Conservation (phyloP, 179 eudicot genomes). For the Heliamphora pulchella region DNA sequence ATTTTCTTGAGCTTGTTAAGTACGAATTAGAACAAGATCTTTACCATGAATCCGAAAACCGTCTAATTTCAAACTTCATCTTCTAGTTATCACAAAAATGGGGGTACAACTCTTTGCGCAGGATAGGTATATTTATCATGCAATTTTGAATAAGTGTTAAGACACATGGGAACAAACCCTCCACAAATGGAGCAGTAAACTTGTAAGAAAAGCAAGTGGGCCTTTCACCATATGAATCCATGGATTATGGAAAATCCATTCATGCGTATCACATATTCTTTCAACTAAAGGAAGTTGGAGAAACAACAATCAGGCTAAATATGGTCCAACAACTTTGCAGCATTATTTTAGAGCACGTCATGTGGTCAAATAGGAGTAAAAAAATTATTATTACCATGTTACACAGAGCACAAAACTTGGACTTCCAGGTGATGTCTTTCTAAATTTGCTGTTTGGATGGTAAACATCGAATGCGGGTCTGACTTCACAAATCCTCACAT, state of each 20-base stretch:
- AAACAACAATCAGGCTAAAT: not conserved
- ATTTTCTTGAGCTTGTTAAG: not conserved
- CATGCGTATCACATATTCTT: not conserved
- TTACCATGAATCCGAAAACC: not conserved
- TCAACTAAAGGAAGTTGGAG: not conserved
- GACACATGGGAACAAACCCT: not conserved
- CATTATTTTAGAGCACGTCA: not conserved
- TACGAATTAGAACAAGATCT: not conserved
- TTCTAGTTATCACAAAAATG: not conserved
- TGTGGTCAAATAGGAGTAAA: not conserved
- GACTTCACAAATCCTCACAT: slow-evolving; percentile 39
- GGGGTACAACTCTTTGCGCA: not conserved
- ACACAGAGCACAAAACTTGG: slow-evolving; percentile 57
- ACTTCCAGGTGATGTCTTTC: slow-evolving; percentile 75
- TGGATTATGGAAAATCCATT: not conserved
- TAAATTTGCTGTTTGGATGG: slow-evolving; percentile 77
- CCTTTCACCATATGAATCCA: not conserved
- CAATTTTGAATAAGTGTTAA: no score
- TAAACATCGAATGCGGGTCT: slow-evolving; percentile 65
- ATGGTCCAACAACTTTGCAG: not conserved
- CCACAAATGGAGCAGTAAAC: not conserved
- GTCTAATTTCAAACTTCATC: not conserved
- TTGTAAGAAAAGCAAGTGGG: not conserved
- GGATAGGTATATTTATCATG: not conserved
- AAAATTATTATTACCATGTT: slow-evolving; percentile 37